Percentiles rank a stretch among this genome's conserved stretches.
phyloP scores from a whole-genome alignment of 352 stramenopile species.

The Pythium myriotylum region DNA sequence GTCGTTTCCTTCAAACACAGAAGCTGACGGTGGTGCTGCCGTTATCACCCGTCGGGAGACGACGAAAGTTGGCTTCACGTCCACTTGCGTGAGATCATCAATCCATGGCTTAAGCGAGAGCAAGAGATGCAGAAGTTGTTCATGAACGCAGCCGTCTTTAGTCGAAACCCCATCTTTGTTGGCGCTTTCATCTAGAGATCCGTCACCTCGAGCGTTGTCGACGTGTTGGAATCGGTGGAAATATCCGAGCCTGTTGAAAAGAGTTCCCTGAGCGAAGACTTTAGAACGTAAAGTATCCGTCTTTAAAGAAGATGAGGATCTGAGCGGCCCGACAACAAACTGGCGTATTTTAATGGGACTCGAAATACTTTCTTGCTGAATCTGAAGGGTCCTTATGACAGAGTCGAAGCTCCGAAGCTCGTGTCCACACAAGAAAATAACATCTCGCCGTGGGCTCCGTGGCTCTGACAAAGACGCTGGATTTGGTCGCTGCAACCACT shows the following conservation, averaged over 20 bases:
- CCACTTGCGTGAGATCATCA: constrained; percentile 6
- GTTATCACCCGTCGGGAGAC: neutral
- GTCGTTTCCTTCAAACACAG: neutral
- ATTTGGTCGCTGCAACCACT: constrained; percentile 34
- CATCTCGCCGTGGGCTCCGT: neutral
- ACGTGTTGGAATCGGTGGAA: constrained; percentile 21
- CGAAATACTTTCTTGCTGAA: neutral
- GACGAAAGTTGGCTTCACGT: constrained; percentile 6
- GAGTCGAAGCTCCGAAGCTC: constrained; percentile 28
- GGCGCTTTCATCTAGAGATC: neutral
- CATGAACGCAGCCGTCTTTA: neutral
- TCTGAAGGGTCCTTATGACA: constrained; percentile 8
- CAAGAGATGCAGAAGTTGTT: constrained; percentile 7
- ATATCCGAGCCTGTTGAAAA: constrained; percentile 20
- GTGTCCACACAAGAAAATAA: constrained; percentile 24
- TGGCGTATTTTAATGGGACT: constrained; percentile 9
- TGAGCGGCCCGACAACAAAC: constrained; percentile 28
- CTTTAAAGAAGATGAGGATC: neutral
- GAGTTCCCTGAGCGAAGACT: constrained; percentile 28
- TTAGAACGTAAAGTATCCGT: constrained; percentile 1
- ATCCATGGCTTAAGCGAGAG: constrained; percentile 4
- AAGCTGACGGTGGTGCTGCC: neutral
- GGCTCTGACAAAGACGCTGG: neutral
- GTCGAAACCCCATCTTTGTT: neutral
- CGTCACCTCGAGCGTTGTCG: neutral